These are phyloP conservation scores for Saraca asoca DNA, from an alignment of 331 rosid genomes.

Conservation along the genomic window DNA sequence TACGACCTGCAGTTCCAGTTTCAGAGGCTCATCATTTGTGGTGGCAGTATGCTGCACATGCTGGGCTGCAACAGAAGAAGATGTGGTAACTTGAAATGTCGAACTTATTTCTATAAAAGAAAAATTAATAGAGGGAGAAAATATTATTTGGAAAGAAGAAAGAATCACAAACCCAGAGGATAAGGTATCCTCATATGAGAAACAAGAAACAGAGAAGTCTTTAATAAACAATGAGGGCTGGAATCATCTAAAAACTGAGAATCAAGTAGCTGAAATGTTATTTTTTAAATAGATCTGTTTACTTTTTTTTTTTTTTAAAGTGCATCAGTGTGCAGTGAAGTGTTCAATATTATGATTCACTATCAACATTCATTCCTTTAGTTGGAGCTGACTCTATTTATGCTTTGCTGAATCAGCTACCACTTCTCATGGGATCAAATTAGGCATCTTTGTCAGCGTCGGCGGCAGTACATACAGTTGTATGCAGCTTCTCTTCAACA, in stretches of 20 bases:
- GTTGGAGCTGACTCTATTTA: conserved; percentile 40
- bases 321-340: conserved; percentile 6
- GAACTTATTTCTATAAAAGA: too few relatives aligned
- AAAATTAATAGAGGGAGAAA: too few relatives aligned
- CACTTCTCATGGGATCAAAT: conserved; percentile 95
- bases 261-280: background rate
- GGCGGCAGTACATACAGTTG: conserved; percentile 85
- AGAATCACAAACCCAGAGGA: too few relatives aligned
- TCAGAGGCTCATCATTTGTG: conserved; percentile 62
- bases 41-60: conserved; percentile 94
- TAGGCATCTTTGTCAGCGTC: conserved; percentile 81
- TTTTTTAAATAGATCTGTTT: conserved; percentile 20
- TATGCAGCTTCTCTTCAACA: conserved; percentile 77
- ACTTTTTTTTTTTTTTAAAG: conserved; percentile 1
- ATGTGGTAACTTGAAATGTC: conserved; percentile 58
- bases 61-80: conserved; percentile 81
- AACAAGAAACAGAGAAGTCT: too few relatives aligned
- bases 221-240: too few relatives aligned
- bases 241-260: too few relatives aligned
- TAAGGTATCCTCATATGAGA: too few relatives aligned
- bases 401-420: conserved; percentile 60
- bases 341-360: conserved; percentile 1
- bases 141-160: too few relatives aligned
- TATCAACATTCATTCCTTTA: conserved; percentile 15
- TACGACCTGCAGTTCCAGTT: conserved; percentile 75